A percentile compares a stretch with the other conserved stretches of the same genome.
These are phyloP conservation scores for Crithidia brevicula DNA, from an alignment of 208 protist species.

Conservation along the genomic window DNA sequence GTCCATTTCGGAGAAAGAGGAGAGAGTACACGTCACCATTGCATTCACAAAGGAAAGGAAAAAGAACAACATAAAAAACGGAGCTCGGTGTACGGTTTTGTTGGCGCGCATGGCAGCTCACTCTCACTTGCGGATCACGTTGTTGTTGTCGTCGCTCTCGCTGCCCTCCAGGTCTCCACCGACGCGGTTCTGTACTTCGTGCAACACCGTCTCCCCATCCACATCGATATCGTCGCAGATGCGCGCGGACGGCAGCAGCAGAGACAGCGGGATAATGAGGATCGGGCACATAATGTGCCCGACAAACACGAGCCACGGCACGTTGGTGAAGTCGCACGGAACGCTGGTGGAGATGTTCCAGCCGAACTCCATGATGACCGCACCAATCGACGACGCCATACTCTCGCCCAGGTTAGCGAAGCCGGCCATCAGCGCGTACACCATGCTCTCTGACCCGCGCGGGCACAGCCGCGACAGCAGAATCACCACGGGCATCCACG, in stretches of 20 bases:
- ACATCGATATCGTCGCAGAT: conserved; percentile 62
- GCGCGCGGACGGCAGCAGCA: conserved; percentile 60
- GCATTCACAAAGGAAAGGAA: too few relatives aligned
- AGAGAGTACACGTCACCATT: too few relatives aligned
- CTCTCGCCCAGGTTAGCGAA: conserved; percentile 73
- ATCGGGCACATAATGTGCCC: conserved; percentile 57
- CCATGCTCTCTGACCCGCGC: conserved; percentile 68
- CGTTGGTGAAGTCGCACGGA: conserved; percentile 68
- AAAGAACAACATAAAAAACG: too few relatives aligned
- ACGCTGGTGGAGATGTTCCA: conserved; percentile 42
- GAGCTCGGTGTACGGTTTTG: too few relatives aligned
- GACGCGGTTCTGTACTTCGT: conserved; percentile 10
- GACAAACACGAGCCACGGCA: conserved; percentile 57
- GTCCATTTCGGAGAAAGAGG: too few relatives aligned
- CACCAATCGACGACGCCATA: conserved; percentile 47
- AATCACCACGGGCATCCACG: conserved; percentile 71
- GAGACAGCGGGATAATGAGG: conserved; percentile 58
- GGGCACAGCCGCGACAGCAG: conserved; percentile 80
- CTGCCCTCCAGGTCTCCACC: background rate
- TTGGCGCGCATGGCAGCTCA: too few relatives aligned
- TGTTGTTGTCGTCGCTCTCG: background rate
- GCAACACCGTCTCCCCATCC: conserved; percentile 39
- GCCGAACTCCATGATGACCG: conserved; percentile 52
- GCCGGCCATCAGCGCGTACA: conserved; percentile 79
- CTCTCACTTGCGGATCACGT: background rate